Conservation (phyloP, 1,284 basidiomycete genomes). For the Puccinia polysora region DNA sequence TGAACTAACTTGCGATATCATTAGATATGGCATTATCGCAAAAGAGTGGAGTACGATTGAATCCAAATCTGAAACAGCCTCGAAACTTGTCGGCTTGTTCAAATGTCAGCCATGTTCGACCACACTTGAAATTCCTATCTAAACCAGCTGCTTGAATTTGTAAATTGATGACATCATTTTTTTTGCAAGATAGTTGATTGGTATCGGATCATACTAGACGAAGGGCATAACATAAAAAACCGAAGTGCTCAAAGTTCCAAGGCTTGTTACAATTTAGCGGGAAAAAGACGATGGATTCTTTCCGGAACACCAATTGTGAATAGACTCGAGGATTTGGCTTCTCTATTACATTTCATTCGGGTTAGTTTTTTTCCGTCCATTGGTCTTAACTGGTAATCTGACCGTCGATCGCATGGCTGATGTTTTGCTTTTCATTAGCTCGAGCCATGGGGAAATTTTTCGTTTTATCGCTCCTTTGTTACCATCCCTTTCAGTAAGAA, state of each 20-base stretch:
- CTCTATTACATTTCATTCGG: constrained; percentile 21
- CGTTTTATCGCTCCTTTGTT: constrained; percentile 74
- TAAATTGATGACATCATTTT: not conserved
- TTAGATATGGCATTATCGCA: constrained; percentile 34
- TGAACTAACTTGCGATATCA: too few relatives aligned
- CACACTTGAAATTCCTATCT: not conserved
- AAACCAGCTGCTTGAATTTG: not conserved
- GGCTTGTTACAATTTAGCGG: constrained; percentile 77
- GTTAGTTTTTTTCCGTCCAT: constrained; percentile 47
- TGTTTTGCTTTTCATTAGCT: constrained; percentile 1
- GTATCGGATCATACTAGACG: constrained; percentile 59
- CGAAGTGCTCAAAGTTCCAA: constrained; percentile 82
- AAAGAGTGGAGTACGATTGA: constrained; percentile 32
- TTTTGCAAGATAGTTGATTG: constrained; percentile 45
- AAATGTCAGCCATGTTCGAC: not conserved
- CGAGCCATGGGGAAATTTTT: constrained; percentile 58
- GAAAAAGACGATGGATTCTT: constrained; percentile 79
- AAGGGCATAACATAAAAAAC: constrained; percentile 94
- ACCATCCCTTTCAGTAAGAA: constrained; percentile 18
- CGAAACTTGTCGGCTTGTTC: constrained; percentile 13
- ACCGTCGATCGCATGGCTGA: not conserved
- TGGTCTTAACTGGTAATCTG: constrained; percentile 86
- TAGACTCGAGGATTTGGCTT: constrained; percentile 53
- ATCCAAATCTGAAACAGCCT: not conserved
- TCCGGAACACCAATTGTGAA: constrained; percentile 97